Evolutionary conservation across 805 yeast genomes (phyloP), one percentile per base, ranked within the genome.

Genomic region (Sugiyamaella mastotermitis): DNA sequence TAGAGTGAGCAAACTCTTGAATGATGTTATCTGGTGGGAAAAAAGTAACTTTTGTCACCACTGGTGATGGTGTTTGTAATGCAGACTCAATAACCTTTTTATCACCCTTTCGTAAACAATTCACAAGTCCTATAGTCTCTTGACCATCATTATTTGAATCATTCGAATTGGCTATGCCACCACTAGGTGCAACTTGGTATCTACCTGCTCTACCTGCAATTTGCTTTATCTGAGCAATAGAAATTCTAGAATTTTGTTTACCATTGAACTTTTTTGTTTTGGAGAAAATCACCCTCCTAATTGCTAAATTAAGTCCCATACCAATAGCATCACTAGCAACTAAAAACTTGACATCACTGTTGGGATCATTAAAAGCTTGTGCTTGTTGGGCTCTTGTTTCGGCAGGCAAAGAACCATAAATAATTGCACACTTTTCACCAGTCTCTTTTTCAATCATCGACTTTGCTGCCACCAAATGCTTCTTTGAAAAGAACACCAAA

Each of bases 311-410:
- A 38, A 92, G 68, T 0, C 98, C 98, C 97, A 92, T 90, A 2
- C 98, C 98, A 45, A 92, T 78, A 0, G 98, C 98, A 64, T 92
- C 97, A 2, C 95, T 83, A 1, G 98, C 97, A 5, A 92, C 83
- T 26, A 92, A 65, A n/a, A 83, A 71, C 51, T 88, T 92, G 46
- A 76, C 81, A 24, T 72, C 71, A 2, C 94, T 90, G n/a, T 56
- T 62, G 1, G 64, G 60, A 32, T 60, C 60, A 55, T 92, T 92
- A 59, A 92, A 92, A 33, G 73, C 66, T 20, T 65, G 58, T 0
- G 97, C 95, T 54, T 92, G 96, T 47, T 76, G 76, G 2, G 86
- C 76, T 48, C 99, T 72, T 0, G 90, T 85, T 56, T 92, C 97
- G 1, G 97, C 95, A 0, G 99, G 99, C 31, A 92, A 65, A 0